Conservation (phyloP, 1,139 yeast species). For the Kurtzmaniella quercitrusa region DNA sequence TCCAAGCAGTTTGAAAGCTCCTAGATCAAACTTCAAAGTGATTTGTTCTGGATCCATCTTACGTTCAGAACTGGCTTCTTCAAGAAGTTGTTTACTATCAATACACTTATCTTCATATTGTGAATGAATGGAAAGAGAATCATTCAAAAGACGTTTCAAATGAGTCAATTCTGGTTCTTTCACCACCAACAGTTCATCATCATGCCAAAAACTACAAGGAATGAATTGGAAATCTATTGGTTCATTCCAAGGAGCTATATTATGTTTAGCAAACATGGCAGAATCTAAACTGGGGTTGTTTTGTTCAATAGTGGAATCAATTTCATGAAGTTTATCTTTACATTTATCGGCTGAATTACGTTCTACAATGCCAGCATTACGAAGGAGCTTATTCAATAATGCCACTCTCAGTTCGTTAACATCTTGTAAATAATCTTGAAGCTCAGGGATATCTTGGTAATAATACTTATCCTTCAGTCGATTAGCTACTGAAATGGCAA, state of each 20-base stretch:
- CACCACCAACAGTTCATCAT: constrained; percentile 74
- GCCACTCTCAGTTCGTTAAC: constrained; percentile 76
- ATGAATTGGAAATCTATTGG: constrained; percentile 81
- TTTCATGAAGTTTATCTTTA: constrained; percentile 47
- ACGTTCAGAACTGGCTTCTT: constrained; percentile 40
- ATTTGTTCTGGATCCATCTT: constrained; percentile 20
- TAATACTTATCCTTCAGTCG: constrained; percentile 87
- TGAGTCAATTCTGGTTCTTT: constrained; percentile 62
- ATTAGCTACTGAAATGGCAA: constrained; percentile 80
- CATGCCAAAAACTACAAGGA: constrained; percentile 96
- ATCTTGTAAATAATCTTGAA: constrained; percentile 81
- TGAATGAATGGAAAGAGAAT: constrained; percentile 43
- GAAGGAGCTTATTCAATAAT: constrained; percentile 66
- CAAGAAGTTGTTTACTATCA: constrained; percentile 47
- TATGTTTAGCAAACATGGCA: constrained; percentile 92
- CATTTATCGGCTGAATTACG: constrained; percentile 50
- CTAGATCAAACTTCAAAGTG: constrained; percentile 50
- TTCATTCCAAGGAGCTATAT: constrained; percentile 67
- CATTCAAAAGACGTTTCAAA: constrained; percentile 56
- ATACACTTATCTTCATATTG: constrained; percentile 41
- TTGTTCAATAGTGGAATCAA: constrained; percentile 58
- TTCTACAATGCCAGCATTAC: constrained; percentile 63
- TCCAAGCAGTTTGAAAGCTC: constrained; percentile 51
- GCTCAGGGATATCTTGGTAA: constrained; percentile 91
- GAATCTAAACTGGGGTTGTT: constrained; percentile 76